A percentile compares a stretch with the other conserved stretches of the same genome.
These are phyloP conservation scores for Neostapfia colusana DNA, from an alignment of 176 grass and related monocot genomes.

Conservation along the genomic window DNA sequence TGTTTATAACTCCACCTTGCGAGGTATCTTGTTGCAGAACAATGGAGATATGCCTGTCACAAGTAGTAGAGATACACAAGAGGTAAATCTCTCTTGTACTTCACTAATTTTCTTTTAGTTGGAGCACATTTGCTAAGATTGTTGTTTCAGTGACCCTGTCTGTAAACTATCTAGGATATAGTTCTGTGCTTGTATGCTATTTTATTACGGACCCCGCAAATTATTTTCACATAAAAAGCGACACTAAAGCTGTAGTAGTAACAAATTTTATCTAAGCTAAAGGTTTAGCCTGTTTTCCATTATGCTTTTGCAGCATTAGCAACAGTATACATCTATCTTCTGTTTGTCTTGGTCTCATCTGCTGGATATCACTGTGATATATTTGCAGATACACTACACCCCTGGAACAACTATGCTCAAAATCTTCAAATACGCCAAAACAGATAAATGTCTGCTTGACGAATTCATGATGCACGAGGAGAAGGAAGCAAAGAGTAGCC, in stretches of 20 bases:
- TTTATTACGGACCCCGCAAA: not conserved
- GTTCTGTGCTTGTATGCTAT: conserved; percentile 1
- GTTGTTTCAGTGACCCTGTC: conserved; percentile 9
- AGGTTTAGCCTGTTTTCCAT: not conserved
- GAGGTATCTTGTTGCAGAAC: conserved; percentile 61
- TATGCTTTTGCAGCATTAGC: not conserved
- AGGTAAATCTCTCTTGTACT: conserved; percentile 48
- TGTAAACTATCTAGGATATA: not conserved
- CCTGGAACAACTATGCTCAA: conserved; percentile 69
- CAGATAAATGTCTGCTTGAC: conserved; percentile 52
- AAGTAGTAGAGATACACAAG: conserved; percentile 80
- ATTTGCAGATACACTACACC: conserved; percentile 57
- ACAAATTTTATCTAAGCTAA: conserved; percentile 5
- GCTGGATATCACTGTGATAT: conserved; percentile 2
- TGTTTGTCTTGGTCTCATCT: conserved; percentile 36
- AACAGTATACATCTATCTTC: not conserved
- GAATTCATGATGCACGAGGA: conserved; percentile 64
- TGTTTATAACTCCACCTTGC: conserved; percentile 48
- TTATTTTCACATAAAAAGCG: conserved; percentile 4
- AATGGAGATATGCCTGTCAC: conserved; percentile 81
- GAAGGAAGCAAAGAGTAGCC: conserved; percentile 48
- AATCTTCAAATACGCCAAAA: conserved; percentile 58
- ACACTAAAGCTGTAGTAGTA: not conserved
- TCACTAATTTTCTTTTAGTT: conserved; percentile 10
- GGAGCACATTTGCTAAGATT: not conserved